A percentile compares a stretch with the other conserved stretches of the same genome.
phyloP scores from a whole-genome alignment of 2,329 filamentous ascomycete species.

The Epichloe scottii region DNA sequence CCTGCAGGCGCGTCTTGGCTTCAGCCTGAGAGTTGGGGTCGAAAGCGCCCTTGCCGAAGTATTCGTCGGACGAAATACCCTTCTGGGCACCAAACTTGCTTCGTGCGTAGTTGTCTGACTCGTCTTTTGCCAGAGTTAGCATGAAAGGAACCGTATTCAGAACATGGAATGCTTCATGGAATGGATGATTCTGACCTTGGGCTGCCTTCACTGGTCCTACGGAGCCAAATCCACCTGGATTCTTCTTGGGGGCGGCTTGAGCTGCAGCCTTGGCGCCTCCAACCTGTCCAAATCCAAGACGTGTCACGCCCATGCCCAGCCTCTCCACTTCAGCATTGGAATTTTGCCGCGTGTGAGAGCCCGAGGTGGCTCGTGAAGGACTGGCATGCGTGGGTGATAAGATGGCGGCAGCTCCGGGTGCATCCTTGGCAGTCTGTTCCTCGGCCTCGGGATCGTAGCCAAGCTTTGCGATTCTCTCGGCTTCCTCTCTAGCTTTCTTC shows the following conservation, averaged over 20 bases:
- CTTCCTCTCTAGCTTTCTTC: slow-evolving; percentile 93
- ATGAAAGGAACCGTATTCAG: not conserved
- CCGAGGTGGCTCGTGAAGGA: slow-evolving; percentile 46
- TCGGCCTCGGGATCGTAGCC: slow-evolving; percentile 93
- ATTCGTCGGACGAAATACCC: slow-evolving; percentile 95
- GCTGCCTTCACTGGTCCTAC: slow-evolving; percentile 61
- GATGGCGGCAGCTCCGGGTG: slow-evolving; percentile 47
- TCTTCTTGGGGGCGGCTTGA: slow-evolving; percentile 49
- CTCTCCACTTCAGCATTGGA: slow-evolving; percentile 73
- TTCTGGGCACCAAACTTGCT: slow-evolving; percentile 87
- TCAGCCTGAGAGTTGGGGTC: slow-evolving; percentile 71
- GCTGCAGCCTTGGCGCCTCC: slow-evolving; percentile 48
- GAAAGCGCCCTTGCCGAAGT: slow-evolving; percentile 83
- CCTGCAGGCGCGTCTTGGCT: slow-evolving; percentile 75
- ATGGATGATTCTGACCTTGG: slow-evolving; percentile 42
- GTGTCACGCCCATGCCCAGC: slow-evolving; percentile 75
- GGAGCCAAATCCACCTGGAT: slow-evolving; percentile 76
- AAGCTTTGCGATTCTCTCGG: slow-evolving; percentile 86
- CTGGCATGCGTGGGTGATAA: slow-evolving; percentile 64
- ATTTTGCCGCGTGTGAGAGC: slow-evolving; percentile 43
- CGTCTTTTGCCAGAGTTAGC: slow-evolving; percentile 32
- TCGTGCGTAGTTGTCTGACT: slow-evolving; percentile 73
- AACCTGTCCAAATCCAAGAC: slow-evolving; percentile 81
- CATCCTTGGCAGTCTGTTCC: slow-evolving; percentile 35
- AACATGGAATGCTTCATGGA: not conserved